These are phyloP conservation scores for Vigna radiata DNA, from an alignment of 306 rosid genomes.

Conservation along the genomic window DNA sequence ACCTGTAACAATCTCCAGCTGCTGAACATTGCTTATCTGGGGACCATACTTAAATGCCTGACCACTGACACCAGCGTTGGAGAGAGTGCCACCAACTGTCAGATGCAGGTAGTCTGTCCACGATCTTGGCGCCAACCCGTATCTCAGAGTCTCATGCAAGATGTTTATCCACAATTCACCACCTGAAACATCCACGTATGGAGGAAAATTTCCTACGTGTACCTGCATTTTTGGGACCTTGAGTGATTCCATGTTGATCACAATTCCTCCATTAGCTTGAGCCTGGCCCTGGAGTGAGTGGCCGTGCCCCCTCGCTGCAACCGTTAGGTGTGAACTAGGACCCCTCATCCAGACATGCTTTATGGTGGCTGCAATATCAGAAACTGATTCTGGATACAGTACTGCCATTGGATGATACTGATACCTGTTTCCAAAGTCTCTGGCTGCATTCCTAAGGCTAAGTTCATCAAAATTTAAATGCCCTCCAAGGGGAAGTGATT, in stretches of 20 bases:
- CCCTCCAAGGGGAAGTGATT: conserved; percentile 70
- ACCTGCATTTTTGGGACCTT: conserved; percentile 62
- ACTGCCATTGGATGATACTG: conserved; percentile 75
- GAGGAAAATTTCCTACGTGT: conserved; percentile 54
- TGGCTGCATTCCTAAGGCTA: conserved; percentile 69
- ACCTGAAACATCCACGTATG: conserved; percentile 82
- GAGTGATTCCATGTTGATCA: conserved; percentile 88
- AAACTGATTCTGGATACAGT: conserved; percentile 73
- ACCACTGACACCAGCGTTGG: conserved; percentile 96
- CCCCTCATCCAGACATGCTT: conserved; percentile 84
- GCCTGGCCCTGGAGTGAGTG: conserved; percentile 96
- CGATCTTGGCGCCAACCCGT: conserved; percentile 89
- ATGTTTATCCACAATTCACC: conserved; percentile 94
- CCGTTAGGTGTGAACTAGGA: conserved; percentile 73
- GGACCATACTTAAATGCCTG: conserved; percentile 97
- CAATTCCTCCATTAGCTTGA: conserved; percentile 81
- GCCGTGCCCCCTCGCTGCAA: conserved; percentile 97
- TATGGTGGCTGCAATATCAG: conserved; percentile 74
- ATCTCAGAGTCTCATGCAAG: conserved; percentile 81
- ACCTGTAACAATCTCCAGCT: conserved; percentile 97
- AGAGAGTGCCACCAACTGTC: conserved; percentile 95
- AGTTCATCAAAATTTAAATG: conserved; percentile 68
- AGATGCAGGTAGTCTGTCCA: conserved; percentile 97
- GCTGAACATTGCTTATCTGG: conserved; percentile 92
- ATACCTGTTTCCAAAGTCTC: conserved; percentile 86